Evolutionary conservation across 768 basidiomycete species (phyloP).

Genomic region (Lactarius psammicola): DNA sequence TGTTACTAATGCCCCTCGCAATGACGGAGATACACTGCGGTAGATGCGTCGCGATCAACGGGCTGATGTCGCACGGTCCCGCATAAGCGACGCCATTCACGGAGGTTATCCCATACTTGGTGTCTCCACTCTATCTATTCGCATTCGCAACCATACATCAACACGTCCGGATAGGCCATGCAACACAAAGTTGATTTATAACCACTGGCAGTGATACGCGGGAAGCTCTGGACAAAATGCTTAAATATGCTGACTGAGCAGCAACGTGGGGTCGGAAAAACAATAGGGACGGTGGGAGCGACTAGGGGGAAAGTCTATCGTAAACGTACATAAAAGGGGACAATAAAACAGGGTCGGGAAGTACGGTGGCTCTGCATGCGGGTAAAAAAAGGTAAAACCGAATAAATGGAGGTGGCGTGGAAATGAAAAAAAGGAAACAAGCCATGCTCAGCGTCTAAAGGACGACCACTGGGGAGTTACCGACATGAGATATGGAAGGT

Average conservation of each 20-base stretch:
- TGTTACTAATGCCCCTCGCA: background rate
- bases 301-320: slow-evolving; percentile 16
- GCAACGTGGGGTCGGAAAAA: background rate
- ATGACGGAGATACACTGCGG: slow-evolving; percentile 2
- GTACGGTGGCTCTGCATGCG: slow-evolving; percentile 2
- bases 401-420: slow-evolving; percentile 14
- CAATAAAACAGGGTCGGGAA: slow-evolving; percentile 6
- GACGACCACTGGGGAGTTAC: background rate
- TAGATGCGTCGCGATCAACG: background rate
- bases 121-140: background rate
- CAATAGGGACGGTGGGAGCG: background rate
- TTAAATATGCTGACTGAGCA: slow-evolving; percentile 8
- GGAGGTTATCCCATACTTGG: background rate
- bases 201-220: background rate
- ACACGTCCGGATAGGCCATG: background rate
- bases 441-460: slow-evolving; percentile 8
- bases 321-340: slow-evolving; percentile 13
- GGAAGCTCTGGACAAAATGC: background rate
- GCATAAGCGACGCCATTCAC: too few relatives aligned
- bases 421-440: background rate
- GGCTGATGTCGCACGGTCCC: too few relatives aligned
- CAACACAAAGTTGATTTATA: background rate
- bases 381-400: background rate
- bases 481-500: background rate
- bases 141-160: background rate